These are phyloP conservation scores for Amyloporia xantha DNA, from an alignment of 768 basidiomycete genomes.

Conservation along the genomic window DNA sequence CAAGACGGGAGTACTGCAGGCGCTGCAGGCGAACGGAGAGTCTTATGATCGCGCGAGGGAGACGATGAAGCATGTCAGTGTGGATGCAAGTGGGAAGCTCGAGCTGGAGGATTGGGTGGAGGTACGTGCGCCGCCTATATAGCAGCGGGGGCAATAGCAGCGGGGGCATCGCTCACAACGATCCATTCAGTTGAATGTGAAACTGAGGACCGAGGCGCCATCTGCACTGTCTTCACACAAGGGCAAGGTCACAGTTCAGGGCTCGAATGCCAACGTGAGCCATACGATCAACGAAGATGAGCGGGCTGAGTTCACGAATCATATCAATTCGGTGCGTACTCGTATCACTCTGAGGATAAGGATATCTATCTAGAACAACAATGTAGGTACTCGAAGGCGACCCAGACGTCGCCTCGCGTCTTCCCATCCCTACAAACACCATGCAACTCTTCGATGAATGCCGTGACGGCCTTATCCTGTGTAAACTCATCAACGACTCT, in stretches of 20 bases:
- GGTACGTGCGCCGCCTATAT: constrained; percentile 39
- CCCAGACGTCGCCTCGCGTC: constrained; percentile 69
- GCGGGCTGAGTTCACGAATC: constrained; percentile 91
- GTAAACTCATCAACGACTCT: constrained; percentile 98
- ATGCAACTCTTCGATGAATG: constrained; percentile 99
- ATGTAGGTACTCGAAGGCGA: constrained; percentile 86
- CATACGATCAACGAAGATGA: constrained; percentile 99
- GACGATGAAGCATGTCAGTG: constrained; percentile 87
- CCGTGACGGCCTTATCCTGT: constrained; percentile 91
- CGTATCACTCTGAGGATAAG: background rate
- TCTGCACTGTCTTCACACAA: constrained; percentile 53
- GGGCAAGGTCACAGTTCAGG: constrained; percentile 91
- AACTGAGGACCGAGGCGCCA: constrained; percentile 49
- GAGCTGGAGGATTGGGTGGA: constrained; percentile 99
- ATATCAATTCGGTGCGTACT: constrained; percentile 82
- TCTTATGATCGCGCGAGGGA: constrained; percentile 87
- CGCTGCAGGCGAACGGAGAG: constrained; percentile 73
- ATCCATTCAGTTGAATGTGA: constrained; percentile 62
- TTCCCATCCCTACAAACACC: constrained; percentile 91
- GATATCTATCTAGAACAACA: background rate
- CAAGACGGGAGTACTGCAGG: constrained; percentile 74
- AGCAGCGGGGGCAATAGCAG: no score
- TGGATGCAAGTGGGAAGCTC: constrained; percentile 93
- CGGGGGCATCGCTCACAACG: background rate
- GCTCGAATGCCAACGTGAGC: constrained; percentile 91